These are phyloP conservation scores for Pichia sp. DNA, from an alignment of 1,139 yeast genomes.

Conservation along the genomic window DNA sequence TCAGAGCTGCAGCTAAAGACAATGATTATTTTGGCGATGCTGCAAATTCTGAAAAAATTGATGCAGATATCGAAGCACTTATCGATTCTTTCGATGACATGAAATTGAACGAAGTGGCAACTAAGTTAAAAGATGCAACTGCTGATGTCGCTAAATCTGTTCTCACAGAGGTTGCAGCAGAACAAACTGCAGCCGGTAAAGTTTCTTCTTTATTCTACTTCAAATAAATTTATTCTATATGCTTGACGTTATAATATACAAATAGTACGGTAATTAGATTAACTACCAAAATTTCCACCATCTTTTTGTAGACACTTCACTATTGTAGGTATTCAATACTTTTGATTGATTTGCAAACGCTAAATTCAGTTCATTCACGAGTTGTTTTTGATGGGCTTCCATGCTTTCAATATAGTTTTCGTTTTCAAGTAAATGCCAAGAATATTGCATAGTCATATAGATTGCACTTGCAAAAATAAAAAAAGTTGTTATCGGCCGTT, in stretches of 20 bases:
- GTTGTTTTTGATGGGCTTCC: conserved; percentile 18
- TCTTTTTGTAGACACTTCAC: background rate
- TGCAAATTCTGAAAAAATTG: conserved; percentile 57
- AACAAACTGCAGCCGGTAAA: conserved; percentile 15
- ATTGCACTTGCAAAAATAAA: conserved; percentile 24
- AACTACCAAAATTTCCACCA: conserved; percentile 11
- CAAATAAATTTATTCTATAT: conserved; percentile 6
- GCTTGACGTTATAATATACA: background rate
- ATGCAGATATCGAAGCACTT: conserved; percentile 70
- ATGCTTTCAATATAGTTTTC: conserved; percentile 20
- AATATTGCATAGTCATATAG: conserved; percentile 23
- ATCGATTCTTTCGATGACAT: conserved; percentile 74
- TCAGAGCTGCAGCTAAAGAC: conserved; percentile 80
- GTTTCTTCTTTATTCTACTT: conserved; percentile 13
- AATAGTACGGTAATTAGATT: background rate
- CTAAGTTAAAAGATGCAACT: conserved; percentile 39
- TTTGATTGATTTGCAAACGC: conserved; percentile 21
- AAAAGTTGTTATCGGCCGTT: conserved; percentile 24
- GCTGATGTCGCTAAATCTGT: conserved; percentile 38
- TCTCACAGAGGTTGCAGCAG: conserved; percentile 34
- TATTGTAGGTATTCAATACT: conserved; percentile 8
- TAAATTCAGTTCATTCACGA: conserved; percentile 21
- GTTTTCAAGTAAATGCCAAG: conserved; percentile 25
- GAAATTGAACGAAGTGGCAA: conserved; percentile 64
- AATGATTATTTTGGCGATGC: conserved; percentile 79